Evolutionary conservation across 164 flowering plant species (phyloP).

Genomic region (Chimonanthus praecox): DNA sequence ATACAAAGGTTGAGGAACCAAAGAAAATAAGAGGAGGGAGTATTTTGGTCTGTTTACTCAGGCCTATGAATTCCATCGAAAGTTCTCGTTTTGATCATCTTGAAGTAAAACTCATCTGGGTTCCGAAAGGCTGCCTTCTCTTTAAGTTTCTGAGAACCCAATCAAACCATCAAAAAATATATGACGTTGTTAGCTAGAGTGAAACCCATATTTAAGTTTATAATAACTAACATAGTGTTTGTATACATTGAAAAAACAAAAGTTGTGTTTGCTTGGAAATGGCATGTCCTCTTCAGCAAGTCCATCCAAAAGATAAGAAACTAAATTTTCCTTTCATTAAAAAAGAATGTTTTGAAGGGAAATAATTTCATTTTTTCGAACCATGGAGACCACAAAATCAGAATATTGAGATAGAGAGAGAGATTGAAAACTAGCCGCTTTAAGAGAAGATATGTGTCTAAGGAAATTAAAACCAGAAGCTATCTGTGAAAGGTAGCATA

Average conservation of each 20-base stretch:
- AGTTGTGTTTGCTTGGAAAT: background rate
- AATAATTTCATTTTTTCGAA: too few relatives aligned
- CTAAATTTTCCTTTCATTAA: too few relatives aligned
- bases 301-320: too few relatives aligned
- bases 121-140: constrained; percentile 82
- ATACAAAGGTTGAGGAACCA: background rate
- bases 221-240: background rate
- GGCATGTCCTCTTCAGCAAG: background rate
- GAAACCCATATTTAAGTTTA: background rate
- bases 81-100: constrained; percentile 62
- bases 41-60: constrained; percentile 32
- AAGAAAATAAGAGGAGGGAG: background rate
- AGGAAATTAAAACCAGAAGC: background rate
- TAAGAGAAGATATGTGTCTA: background rate
- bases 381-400: too few relatives aligned
- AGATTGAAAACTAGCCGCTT: background rate
- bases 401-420: too few relatives aligned
- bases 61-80: constrained; percentile 65
- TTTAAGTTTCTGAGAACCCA: constrained; percentile 53
- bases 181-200: background rate
- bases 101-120: constrained; percentile 87
- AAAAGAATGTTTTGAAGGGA: too few relatives aligned
- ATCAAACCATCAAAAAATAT: constrained; percentile 2
- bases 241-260: background rate
- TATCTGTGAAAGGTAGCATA: constrained; percentile 8